phyloP scores from a whole-genome alignment of 1,139 yeast genomes.

The Sugiyamaella pinicola region DNA sequence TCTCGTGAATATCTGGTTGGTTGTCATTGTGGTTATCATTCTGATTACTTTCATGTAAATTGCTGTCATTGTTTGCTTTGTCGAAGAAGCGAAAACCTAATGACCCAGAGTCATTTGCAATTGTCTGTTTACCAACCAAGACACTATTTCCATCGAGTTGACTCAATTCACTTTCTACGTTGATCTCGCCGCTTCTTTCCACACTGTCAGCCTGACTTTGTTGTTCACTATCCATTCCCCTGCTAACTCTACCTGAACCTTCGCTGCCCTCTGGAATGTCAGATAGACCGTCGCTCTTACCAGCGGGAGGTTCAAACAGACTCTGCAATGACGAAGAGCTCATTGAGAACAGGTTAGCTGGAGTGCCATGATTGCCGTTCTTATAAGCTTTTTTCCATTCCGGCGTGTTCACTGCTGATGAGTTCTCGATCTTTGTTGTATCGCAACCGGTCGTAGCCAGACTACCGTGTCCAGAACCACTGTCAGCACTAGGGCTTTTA shows the following conservation, averaged over 20 bases:
- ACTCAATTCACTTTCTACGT: not conserved
- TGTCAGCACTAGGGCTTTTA: not conserved
- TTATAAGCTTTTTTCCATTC: slow-evolving; percentile 25
- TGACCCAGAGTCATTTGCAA: slow-evolving; percentile 12
- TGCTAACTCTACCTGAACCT: not conserved
- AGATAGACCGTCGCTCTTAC: not conserved
- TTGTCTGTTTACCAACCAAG: not conserved
- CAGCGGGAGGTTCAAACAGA: slow-evolving; percentile 13
- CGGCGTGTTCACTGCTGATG: slow-evolving; percentile 19
- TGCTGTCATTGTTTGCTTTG: not conserved
- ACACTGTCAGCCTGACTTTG: too few species aligned
- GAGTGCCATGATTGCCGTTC: not conserved
- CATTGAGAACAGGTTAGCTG: not conserved
- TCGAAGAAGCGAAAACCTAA: slow-evolving; percentile 12
- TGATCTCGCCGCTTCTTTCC: not conserved
- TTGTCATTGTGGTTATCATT: too few species aligned
- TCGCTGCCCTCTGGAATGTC: slow-evolving; percentile 17
- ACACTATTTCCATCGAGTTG: not conserved
- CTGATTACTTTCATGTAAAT: not conserved
- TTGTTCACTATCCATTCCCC: not conserved
- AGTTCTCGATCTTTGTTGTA: slow-evolving; percentile 17
- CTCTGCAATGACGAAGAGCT: slow-evolving; percentile 17
- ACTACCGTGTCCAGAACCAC: not conserved
- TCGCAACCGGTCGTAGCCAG: not conserved
- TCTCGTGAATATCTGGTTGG: too few species aligned